A percentile compares a stretch with the other conserved stretches of the same genome.
phyloP scores from a whole-genome alignment of 805 yeast species.

The Groenewaldozyma tartarivorans region DNA sequence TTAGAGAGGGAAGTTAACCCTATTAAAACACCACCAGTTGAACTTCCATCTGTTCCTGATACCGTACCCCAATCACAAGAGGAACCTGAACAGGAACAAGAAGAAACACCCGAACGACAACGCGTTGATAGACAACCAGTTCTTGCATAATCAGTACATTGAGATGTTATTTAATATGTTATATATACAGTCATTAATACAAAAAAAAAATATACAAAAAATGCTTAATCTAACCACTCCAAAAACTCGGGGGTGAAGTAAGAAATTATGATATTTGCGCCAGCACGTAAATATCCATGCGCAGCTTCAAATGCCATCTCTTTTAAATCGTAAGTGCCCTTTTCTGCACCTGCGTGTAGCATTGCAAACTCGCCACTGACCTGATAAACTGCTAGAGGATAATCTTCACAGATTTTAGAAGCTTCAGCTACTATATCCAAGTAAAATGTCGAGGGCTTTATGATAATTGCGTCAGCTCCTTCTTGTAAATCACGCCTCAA shows the following conservation, averaged over 20 bases:
- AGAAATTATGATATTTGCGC: slow-evolving; percentile 83
- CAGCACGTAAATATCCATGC: slow-evolving; percentile 87
- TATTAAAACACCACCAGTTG: slow-evolving; percentile 5
- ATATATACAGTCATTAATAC: no score
- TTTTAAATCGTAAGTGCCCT: slow-evolving; percentile 82
- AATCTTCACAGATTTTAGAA: slow-evolving; percentile 64
- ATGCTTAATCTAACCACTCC: slow-evolving; percentile 56
- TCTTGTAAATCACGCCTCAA: slow-evolving; percentile 74
- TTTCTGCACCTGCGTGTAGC: slow-evolving; percentile 97
- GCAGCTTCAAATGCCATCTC: slow-evolving; percentile 73
- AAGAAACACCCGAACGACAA: slow-evolving; percentile 4
- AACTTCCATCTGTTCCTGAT: slow-evolving; percentile 9
- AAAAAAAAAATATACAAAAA: no score
- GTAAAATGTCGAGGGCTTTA: slow-evolving; percentile 93
- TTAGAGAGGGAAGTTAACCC: slow-evolving; percentile 15
- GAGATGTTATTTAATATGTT: no score
- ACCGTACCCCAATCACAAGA: no score
- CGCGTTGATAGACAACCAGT: slow-evolving; percentile 12
- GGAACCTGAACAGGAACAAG: slow-evolving; percentile 7
- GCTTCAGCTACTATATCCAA: slow-evolving; percentile 89
- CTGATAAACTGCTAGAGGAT: slow-evolving; percentile 91
- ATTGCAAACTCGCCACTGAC: slow-evolving; percentile 97
- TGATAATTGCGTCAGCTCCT: slow-evolving; percentile 93
- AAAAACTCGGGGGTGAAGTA: slow-evolving; percentile 94
- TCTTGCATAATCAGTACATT: slow-evolving; percentile 10